Percentiles rank a stretch among this genome's conserved stretches.
Evolutionary conservation across 108 stramenopile species (phyloP).

Genomic region (Cyclotella choctawhatcheeana): DNA sequence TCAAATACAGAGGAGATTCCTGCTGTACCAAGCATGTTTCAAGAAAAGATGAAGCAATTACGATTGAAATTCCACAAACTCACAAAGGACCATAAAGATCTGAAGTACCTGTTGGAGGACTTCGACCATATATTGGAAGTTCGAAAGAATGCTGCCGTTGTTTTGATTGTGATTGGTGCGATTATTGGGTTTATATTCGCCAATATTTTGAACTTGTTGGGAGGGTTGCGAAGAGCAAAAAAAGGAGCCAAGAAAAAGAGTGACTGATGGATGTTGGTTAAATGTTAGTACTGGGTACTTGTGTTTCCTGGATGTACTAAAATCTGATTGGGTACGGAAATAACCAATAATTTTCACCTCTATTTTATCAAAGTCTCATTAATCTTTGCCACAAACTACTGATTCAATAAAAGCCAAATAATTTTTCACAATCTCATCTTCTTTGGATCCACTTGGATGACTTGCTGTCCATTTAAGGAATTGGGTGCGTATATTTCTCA

Average conservation of each 20-base stretch:
- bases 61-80: slow-evolving; percentile 39
- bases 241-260: slow-evolving; percentile 37
- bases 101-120: slow-evolving; percentile 52
- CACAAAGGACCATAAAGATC: slow-evolving; percentile 30
- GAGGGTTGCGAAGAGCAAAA: background rate
- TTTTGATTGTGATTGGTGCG: slow-evolving; percentile 50
- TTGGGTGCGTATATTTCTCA: slow-evolving; percentile 59
- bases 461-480: slow-evolving; percentile 67
- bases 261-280: too few species aligned
- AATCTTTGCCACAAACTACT: background rate
- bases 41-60: slow-evolving; percentile 42
- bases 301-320: too few species aligned
- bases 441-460: slow-evolving; percentile 62
- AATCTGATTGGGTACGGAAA: too few species aligned
- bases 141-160: slow-evolving; percentile 61
- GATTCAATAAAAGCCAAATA: slow-evolving; percentile 65
- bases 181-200: slow-evolving; percentile 45
- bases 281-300: too few species aligned
- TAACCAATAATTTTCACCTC: background rate
- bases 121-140: slow-evolving; percentile 57
- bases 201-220: slow-evolving; percentile 21
- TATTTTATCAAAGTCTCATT: background rate
- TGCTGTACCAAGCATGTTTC: slow-evolving; percentile 32
- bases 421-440: slow-evolving; percentile 56
- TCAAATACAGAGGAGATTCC: slow-evolving; percentile 35